A percentile compares a stretch with the other conserved stretches of the same genome.
phyloP scores from a whole-genome alignment of 106 monocot species.

The Xerophyta viscosa region DNA sequence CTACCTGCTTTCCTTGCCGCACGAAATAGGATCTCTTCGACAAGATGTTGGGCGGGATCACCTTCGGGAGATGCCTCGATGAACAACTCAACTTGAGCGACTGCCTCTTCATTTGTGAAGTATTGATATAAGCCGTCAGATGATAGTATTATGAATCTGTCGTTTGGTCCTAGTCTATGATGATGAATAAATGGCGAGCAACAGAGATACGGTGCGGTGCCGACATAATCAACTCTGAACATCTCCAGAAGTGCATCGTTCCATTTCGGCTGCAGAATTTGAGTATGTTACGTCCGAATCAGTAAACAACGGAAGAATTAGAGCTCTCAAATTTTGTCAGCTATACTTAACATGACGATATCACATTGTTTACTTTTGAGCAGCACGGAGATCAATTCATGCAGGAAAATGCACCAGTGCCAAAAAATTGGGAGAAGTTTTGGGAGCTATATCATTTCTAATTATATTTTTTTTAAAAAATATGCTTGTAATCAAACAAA shows the following conservation, averaged over 20 bases:
- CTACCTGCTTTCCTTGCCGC: constrained; percentile 57
- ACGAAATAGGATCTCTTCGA: constrained; percentile 53
- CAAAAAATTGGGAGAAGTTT: no score
- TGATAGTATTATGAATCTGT: constrained; percentile 60
- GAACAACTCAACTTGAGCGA: constrained; percentile 50
- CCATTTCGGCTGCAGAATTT: constrained; percentile 64
- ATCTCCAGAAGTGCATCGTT: constrained; percentile 56
- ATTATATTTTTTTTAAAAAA: no score
- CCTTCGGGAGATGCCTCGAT: constrained; percentile 38
- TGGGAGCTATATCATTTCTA: no score
- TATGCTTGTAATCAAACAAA: no score
- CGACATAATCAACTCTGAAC: constrained; percentile 66
- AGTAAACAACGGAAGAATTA: no score
- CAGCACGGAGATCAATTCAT: no score
- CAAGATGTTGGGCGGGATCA: constrained; percentile 67
- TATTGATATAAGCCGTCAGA: constrained; percentile 89
- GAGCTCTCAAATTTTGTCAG: no score
- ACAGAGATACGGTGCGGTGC: constrained; percentile 53
- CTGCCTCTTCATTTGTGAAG: constrained; percentile 72
- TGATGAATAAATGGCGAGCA: constrained; percentile 53
- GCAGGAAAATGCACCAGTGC: no score
- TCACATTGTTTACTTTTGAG: no score
- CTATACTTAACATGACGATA: no score
- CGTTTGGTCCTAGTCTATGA: constrained; percentile 36
- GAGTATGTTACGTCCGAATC: no score